Base-by-base conservation (phyloP, 2,329 filamentous ascomycete genomes). In the Epichloe glyceriae region DNA sequence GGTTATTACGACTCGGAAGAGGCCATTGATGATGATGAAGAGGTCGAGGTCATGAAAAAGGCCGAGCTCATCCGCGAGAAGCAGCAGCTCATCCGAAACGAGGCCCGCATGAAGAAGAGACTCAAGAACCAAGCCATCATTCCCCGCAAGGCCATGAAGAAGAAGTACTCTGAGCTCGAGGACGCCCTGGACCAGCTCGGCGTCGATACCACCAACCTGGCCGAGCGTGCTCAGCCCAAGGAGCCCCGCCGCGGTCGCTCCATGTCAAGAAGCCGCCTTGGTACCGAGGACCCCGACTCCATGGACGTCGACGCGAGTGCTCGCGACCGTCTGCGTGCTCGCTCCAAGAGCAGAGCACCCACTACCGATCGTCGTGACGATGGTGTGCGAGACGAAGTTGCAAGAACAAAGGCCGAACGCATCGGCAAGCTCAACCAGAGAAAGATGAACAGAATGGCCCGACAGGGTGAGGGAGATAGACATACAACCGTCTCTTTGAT, bases 361-460 rank as follows among this genome's bases (percentile, higher is more conserved):
- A 61, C 62, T 14, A 70, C 69, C 49, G 88, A 88, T 70, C 78
- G 88, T 62, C 78, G 81, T 55, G 82, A 84, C 30, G 87, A 89
- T 56, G 88, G 88, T 71, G 83, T 97, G 41, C 78, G 75, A 53
- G 79, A 86, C 63, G 78, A 81, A 56, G 69, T 66, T 50, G 73
- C 78, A 47, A 79, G 86, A 58, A 77, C 75, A 53, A 94, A 91
- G 79, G 89, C 88, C 38, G 90, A 95, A 69, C 83, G 85, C 62
- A 74, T 94, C 66, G 78, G 82, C 65, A 97, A 95, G 78, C 72
- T 98, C 65, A 78, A 83, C 62, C 94, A 98, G 83, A 89, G 91
- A 78, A 91, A 89, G 80, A 96, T 94, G 89, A 98, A 98, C 75
- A 82, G 91, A 57, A 93, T 94, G 85, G 93, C 93, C 43, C 83